A percentile compares a stretch with the other conserved stretches of the same genome.
These are phyloP conservation scores for Pestalotiopsis sp. DNA, from an alignment of 2,329 filamentous ascomycete species.

Conservation along the genomic window DNA sequence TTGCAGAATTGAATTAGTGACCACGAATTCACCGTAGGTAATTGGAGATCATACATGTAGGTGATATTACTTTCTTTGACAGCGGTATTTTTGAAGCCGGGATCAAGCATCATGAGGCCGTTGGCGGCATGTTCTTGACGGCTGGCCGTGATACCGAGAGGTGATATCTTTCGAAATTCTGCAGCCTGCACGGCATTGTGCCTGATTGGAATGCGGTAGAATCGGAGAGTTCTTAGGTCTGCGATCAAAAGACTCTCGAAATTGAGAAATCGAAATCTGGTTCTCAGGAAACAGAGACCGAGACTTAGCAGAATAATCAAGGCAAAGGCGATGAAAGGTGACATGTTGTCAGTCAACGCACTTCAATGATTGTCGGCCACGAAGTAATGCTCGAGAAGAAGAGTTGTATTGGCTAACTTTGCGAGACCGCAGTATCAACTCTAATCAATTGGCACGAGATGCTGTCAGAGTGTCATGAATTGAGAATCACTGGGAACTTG, in stretches of 20 bases:
- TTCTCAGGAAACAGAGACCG: neutral
- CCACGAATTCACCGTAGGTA: neutral
- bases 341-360: neutral
- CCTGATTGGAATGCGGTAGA: neutral
- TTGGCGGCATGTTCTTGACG: neutral
- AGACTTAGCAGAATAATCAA: neutral
- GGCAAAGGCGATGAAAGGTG: neutral
- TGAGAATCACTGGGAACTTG: too few species aligned
- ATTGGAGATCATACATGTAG: conserved; percentile 22
- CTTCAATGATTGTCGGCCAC: neutral
- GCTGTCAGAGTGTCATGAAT: neutral
- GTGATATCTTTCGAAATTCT: neutral
- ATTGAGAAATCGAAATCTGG: neutral
- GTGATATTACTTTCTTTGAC: conserved; percentile 24
- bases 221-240: neutral
- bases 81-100: conserved; percentile 21
- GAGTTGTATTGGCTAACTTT: neutral
- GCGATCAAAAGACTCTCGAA: neutral
- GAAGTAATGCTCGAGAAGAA: neutral
- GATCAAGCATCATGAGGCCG: conserved; percentile 13
- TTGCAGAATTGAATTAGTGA: neutral
- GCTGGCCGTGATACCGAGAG: neutral
- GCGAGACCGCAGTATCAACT: neutral
- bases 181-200: neutral
- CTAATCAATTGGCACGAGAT: neutral